These are phyloP conservation scores for Usnea hakonensis DNA, from an alignment of 495 filamentous ascomycete genomes.

Conservation along the genomic window DNA sequence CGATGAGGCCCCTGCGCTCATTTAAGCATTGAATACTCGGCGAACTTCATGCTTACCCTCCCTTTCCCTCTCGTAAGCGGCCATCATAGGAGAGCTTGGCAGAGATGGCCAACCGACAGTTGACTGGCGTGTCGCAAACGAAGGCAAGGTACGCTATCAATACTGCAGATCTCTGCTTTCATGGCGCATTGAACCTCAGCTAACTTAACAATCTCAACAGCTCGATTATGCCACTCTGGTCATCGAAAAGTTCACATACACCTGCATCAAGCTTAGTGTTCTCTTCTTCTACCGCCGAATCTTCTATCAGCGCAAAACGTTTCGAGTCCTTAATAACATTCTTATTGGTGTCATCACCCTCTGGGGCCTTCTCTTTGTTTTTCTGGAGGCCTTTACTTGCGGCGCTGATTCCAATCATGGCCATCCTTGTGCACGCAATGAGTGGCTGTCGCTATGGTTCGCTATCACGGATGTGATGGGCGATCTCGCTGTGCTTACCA, in stretches of 20 bases:
- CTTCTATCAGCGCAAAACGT: neutral
- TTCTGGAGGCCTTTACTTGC: neutral
- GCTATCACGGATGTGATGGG: slow-evolving; percentile 10
- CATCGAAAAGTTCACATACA: slow-evolving; percentile 9
- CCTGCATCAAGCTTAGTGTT: slow-evolving; percentile 9
- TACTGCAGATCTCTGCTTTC: neutral
- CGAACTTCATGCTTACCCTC: neutral
- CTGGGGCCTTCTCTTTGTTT: slow-evolving; percentile 2
- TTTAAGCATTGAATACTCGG: neutral
- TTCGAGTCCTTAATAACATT: neutral
- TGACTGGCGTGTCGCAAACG: neutral
- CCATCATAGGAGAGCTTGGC: neutral
- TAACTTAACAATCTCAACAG: neutral
- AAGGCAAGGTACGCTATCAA: neutral
- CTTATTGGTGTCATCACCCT: slow-evolving; percentile 2
- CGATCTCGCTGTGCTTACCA: slow-evolving; percentile 4
- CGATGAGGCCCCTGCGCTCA: neutral
- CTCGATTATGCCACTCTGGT: neutral
- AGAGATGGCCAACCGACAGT: neutral
- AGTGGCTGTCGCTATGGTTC: slow-evolving; percentile 7
- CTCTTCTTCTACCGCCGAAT: slow-evolving; percentile 17
- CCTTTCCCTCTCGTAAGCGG: neutral
- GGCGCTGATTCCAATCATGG: neutral
- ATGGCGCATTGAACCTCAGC: neutral
- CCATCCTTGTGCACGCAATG: neutral